Evolutionary conservation across 2,329 filamentous ascomycete genomes (phyloP).

Genomic region (Exophiala sideris): DNA sequence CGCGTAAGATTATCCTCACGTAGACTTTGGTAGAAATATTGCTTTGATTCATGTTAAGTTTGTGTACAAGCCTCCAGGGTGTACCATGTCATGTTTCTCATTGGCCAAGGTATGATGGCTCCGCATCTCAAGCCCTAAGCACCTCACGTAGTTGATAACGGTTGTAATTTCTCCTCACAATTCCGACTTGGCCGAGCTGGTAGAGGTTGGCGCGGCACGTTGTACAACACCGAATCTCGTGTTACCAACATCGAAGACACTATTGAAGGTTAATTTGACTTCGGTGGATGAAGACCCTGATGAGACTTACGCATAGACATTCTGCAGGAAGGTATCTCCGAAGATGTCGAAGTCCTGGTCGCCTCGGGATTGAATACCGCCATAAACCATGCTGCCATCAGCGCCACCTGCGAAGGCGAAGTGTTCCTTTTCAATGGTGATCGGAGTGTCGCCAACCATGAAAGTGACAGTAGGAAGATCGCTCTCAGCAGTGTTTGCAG

Average conservation of each 20-base stretch:
- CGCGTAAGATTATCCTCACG: no score
- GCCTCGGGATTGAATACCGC: constrained; percentile 64
- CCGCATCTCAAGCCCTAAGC: no score
- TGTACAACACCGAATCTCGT: constrained; percentile 59
- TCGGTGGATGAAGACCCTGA: neutral
- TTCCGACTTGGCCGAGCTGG: no score
- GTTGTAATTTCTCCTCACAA: no score
- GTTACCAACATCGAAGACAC: constrained; percentile 61
- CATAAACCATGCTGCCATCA: constrained; percentile 57
- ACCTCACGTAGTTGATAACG: no score
- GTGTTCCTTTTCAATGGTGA: constrained; percentile 62
- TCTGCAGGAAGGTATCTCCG: constrained; percentile 64
- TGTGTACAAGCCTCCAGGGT: no score
- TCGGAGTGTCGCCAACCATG: constrained; percentile 60
- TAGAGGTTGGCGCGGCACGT: constrained; percentile 40
- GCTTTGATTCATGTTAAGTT: no score
- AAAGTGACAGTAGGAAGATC: constrained; percentile 61
- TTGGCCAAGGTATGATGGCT: no score
- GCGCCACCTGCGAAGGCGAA: constrained; percentile 51
- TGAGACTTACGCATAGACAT: constrained; percentile 52
- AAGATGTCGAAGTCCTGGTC: constrained; percentile 59
- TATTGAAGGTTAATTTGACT: neutral
- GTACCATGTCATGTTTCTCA: no score
- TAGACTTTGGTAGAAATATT: no score
- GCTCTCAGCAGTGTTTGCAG: constrained; percentile 49